phyloP scores from a whole-genome alignment of 2,329 filamentous ascomycete species.

The Calonectria leucothoes region DNA sequence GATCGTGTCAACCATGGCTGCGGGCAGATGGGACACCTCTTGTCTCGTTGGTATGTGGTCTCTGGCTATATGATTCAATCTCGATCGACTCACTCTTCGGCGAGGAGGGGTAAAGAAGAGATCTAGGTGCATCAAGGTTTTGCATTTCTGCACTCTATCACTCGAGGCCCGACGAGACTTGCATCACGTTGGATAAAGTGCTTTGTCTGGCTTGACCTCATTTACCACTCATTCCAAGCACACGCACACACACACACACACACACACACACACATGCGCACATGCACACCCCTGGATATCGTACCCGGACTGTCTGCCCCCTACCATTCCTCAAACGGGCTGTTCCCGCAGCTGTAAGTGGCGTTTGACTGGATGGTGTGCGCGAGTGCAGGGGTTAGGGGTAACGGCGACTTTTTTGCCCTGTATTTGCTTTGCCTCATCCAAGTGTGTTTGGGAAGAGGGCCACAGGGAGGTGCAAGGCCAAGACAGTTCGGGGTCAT shows the following conservation, averaged over 20 bases:
- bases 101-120: neutral
- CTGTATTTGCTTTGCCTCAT: neutral
- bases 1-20: neutral
- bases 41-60: neutral
- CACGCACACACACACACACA: no score
- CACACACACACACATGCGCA: no score
- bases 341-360: conserved; percentile 39
- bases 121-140: neutral
- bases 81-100: neutral
- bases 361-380: conserved; percentile 26
- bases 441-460: neutral
- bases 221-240: neutral
- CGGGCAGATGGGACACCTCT: neutral
- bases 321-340: conserved; percentile 40
- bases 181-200: neutral
- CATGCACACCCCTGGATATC: neutral
- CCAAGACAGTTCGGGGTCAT: conserved; percentile 5
- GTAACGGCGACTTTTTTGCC: neutral
- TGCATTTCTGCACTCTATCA: neutral
- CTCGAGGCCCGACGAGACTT: neutral
- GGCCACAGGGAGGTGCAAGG: neutral
- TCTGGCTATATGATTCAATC: neutral
- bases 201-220: neutral
- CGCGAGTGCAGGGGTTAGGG: conserved; percentile 31
- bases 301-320: conserved; percentile 3